Conservation (phyloP, 2,329 filamentous ascomycete species). For the Exophiala calicioides region DNA sequence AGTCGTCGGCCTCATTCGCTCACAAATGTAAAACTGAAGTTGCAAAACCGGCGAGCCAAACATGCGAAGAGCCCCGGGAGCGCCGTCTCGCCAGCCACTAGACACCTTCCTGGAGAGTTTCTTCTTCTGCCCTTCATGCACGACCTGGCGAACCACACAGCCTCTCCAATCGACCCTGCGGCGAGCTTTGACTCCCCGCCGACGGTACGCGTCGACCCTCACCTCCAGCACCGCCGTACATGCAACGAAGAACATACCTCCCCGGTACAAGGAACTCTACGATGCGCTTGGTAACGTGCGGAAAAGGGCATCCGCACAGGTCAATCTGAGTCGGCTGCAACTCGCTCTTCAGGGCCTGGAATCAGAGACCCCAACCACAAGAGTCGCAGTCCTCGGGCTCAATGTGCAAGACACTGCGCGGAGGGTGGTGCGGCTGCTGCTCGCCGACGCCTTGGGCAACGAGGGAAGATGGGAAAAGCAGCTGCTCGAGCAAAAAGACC, state of each 20-base stretch:
- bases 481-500: slow-evolving; percentile 53
- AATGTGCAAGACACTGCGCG: slow-evolving; percentile 53
- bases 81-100: slow-evolving; percentile 9
- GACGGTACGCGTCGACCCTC: slow-evolving; percentile 39
- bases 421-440: slow-evolving; percentile 65
- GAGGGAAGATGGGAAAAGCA: slow-evolving; percentile 68
- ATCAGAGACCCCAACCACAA: slow-evolving; percentile 53
- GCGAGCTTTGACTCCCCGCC: slow-evolving; percentile 17
- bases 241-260: slow-evolving; percentile 54
- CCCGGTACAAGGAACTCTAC: slow-evolving; percentile 55
- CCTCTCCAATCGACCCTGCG: slow-evolving; percentile 3
- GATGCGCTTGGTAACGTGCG: slow-evolving; percentile 55
- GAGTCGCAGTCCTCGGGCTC: slow-evolving; percentile 59
- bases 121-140: slow-evolving; percentile 46
- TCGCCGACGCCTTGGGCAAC: slow-evolving; percentile 68
- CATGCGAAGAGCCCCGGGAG: slow-evolving; percentile 11
- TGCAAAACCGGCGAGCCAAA: neutral
- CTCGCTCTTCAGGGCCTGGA: slow-evolving; percentile 61
- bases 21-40: slow-evolving; percentile 1
- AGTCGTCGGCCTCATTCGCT: too few species aligned
- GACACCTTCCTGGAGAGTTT: slow-evolving; percentile 22
- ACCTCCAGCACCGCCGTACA: slow-evolving; percentile 57
- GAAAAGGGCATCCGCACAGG: slow-evolving; percentile 55
- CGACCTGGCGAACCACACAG: slow-evolving; percentile 34
- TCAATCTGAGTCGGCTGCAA: slow-evolving; percentile 61